These are phyloP conservation scores for Euphorbia neoarborescens DNA, from an alignment of 441 rosid genomes.

Conservation along the genomic window DNA sequence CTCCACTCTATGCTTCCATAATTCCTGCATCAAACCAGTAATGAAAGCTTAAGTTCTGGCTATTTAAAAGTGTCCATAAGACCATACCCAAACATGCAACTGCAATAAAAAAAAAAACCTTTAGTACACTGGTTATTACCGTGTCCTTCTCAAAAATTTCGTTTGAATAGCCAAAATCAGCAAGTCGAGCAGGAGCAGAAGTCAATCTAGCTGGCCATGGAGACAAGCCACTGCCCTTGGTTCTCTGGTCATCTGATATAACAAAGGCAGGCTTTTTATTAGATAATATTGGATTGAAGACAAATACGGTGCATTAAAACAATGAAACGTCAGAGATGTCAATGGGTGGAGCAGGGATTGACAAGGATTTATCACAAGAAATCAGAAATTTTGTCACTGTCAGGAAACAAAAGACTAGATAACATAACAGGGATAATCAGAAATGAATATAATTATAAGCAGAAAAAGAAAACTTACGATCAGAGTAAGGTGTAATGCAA, in stretches of 20 bases:
- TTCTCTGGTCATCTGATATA: conserved; percentile 58
- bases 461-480: conserved; percentile 46
- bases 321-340: background rate
- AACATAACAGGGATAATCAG: background rate
- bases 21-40: conserved; percentile 42
- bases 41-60: conserved; percentile 10
- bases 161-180: conserved; percentile 75
- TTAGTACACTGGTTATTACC: conserved; percentile 29
- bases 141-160: conserved; percentile 74
- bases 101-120: no score
- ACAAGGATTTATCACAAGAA: no score
- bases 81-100: background rate
- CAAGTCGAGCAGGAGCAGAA: conserved; percentile 75
- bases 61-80: background rate
- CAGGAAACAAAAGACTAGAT: background rate
- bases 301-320: conserved; percentile 25
- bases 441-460: background rate
- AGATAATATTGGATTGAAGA: background rate
- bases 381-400: background rate
- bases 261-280: background rate
- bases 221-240: conserved; percentile 80
- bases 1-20: conserved; percentile 69
- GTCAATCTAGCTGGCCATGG: conserved; percentile 96
- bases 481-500: conserved; percentile 84
- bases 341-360: no score